These are phyloP conservation scores for Rhododendron williamsianum DNA, from an alignment of 148 eudicot species.

Conservation along the genomic window DNA sequence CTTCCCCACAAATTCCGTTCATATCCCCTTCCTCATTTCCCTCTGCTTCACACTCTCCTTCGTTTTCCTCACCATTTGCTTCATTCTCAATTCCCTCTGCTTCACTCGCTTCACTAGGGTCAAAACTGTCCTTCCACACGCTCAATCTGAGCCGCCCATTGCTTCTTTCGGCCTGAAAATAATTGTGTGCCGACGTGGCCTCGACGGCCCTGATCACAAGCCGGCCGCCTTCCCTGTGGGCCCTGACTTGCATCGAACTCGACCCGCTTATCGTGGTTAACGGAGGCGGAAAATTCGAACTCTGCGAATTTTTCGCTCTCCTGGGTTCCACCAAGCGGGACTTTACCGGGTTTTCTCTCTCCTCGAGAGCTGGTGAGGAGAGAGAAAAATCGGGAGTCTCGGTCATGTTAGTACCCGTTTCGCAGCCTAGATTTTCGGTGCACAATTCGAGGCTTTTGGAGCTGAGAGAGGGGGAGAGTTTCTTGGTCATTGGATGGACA, in stretches of 20 bases:
- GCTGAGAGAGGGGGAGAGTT: conserved; percentile 17
- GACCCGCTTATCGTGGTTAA: conserved; percentile 54
- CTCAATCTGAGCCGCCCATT: conserved; percentile 50
- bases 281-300: conserved; percentile 52
- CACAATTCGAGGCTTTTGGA: conserved; percentile 29
- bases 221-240: conserved; percentile 53
- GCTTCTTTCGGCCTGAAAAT: conserved; percentile 53
- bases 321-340: neutral
- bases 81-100: neutral
- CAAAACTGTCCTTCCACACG: conserved; percentile 11
- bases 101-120: neutral
- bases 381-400: conserved; percentile 20
- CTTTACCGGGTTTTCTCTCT: neutral
- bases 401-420: conserved; percentile 26
- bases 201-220: conserved; percentile 62
- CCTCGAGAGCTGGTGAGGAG: neutral
- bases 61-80: neutral
- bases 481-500: conserved; percentile 17
- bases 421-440: conserved; percentile 33
- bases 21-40: conserved; percentile 1
- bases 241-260: conserved; percentile 31
- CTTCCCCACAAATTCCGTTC: conserved; percentile 6
- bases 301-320: neutral
- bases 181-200: conserved; percentile 25
- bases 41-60: conserved; percentile 9